These are phyloP conservation scores for Phialophora tarda DNA, from an alignment of 2,329 filamentous ascomycete genomes.

Conservation along the genomic window DNA sequence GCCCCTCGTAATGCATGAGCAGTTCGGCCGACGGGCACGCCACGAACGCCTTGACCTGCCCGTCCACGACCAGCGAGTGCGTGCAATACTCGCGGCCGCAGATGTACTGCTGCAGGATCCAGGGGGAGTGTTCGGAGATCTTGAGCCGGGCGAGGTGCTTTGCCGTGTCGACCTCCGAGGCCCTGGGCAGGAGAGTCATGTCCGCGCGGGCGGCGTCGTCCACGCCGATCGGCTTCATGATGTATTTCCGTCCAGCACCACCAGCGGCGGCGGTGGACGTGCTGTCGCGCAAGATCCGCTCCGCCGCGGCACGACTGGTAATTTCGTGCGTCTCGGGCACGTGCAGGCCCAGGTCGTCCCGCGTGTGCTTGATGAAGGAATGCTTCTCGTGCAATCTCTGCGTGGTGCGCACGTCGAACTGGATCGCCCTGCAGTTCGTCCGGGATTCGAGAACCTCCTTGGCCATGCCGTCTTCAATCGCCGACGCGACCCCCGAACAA, in stretches of 20 bases:
- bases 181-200: conserved; percentile 69
- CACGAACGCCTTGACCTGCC: conserved; percentile 68
- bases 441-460: conserved; percentile 65
- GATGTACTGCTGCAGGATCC: conserved; percentile 73
- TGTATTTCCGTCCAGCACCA: conserved; percentile 55
- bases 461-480: conserved; percentile 69
- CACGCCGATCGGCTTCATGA: conserved; percentile 70
- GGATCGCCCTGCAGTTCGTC: conserved; percentile 66
- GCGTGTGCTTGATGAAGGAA: conserved; percentile 66
- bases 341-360: conserved; percentile 57
- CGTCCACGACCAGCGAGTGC: conserved; percentile 70
- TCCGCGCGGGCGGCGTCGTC: conserved; percentile 65
- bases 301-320: conserved; percentile 58
- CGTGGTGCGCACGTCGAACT: conserved; percentile 65
- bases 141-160: conserved; percentile 60
- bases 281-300: conserved; percentile 57
- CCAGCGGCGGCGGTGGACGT: not conserved
- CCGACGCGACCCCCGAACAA: conserved; percentile 71
- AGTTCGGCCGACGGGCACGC: conserved; percentile 68
- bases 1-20: conserved; percentile 69
- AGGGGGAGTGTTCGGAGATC: conserved; percentile 62
- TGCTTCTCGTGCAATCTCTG: conserved; percentile 68
- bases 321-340: conserved; percentile 62
- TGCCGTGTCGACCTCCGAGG: conserved; percentile 59
- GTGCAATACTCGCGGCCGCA: conserved; percentile 72